A percentile compares a stretch with the other conserved stretches of the same genome.
Evolutionary conservation across 108 stramenopile genomes (phyloP).

Genomic region (Tribonema minus): DNA sequence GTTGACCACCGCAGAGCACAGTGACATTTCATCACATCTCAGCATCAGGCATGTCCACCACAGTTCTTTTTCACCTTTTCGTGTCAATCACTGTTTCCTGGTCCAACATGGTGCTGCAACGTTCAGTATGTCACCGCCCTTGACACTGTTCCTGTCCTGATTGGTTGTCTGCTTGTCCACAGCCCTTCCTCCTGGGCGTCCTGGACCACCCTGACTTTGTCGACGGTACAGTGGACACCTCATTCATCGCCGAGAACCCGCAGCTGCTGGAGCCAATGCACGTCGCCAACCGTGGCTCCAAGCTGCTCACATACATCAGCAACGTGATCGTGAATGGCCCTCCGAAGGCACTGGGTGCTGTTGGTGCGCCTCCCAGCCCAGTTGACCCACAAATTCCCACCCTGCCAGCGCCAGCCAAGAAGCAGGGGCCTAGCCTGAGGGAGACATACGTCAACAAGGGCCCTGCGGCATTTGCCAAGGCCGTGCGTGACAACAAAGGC

Average conservation of each 20-base stretch:
- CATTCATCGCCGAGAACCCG: constrained; percentile 75
- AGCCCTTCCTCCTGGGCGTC: constrained; percentile 76
- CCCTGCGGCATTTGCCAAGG: constrained; percentile 80
- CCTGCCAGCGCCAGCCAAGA: constrained; percentile 48
- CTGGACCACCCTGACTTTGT: constrained; percentile 77
- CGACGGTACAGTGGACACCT: too few relatives aligned
- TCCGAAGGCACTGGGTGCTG: constrained; percentile 76
- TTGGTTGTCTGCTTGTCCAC: too few relatives aligned
- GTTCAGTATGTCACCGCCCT: too few relatives aligned
- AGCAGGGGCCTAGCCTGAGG: too few relatives aligned
- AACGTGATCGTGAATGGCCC: constrained; percentile 87
- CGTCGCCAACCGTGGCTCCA: constrained; percentile 59
- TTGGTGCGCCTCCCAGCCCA: constrained; percentile 63
- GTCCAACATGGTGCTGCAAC: too few relatives aligned
- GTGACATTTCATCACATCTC: too few relatives aligned
- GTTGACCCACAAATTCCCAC: constrained; percentile 77
- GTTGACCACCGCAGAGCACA: too few relatives aligned
- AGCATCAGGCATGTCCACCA: too few relatives aligned
- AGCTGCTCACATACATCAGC: constrained; percentile 75
- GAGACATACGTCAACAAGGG: too few relatives aligned
- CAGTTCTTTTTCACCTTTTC: too few relatives aligned
- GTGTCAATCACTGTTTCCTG: too few relatives aligned
- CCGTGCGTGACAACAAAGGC: constrained; percentile 73
- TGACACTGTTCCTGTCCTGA: too few relatives aligned
- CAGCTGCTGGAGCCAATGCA: constrained; percentile 29